Base-by-base conservation (phyloP, 78 protist species). In the Dictyostelium firmibasis region DNA sequence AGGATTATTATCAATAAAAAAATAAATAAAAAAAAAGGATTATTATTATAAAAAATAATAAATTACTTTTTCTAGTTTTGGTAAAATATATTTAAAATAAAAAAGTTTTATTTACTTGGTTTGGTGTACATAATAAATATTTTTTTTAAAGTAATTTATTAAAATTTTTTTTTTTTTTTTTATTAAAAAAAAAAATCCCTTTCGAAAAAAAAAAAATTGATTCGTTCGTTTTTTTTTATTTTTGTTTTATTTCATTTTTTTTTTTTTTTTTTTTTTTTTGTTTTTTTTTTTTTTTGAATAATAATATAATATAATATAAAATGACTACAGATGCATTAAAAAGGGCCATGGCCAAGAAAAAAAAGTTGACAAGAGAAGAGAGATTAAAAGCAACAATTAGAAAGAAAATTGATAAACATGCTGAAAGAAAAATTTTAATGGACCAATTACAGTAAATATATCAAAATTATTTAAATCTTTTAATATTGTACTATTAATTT, bases 321-420 rank as follows among this genome's bases (percentile, higher is more conserved):
- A 84, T 84, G 89, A 67, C 91, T 0, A 84, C 91, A 16, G 23
- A 38, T 25, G 81, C 83, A 43, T 16, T 84, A 44, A 67, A 84
- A 41, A 67, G 44, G n/a, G 27, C 41, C 0, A 25, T 44, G 31
- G 23, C 62, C 7, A 53, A 76, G 23, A 35, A 31, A 10, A 88
- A 88, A 38, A 88, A 88, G 70, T 36, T 31, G 47, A 44, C 93
- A 53, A 53, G 93, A 79, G 81, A 77, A 11, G 86, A 88, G 29
- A 88, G 93, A 79, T 43, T 88, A 41, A 79, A 38, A 35, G 36
- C 64, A 29, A 79, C 93, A 13, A 50, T 88, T 3, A 88, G 70
- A 41, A 29, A 43, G n/a, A 88, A 88, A 53, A 78, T 88, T 35
- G 93, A 88, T 88, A 88, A 64, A 79, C 81, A 50, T 57, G 86